phyloP scores from a whole-genome alignment of 768 basidiomycete species.

The Filobasidium floriforme region DNA sequence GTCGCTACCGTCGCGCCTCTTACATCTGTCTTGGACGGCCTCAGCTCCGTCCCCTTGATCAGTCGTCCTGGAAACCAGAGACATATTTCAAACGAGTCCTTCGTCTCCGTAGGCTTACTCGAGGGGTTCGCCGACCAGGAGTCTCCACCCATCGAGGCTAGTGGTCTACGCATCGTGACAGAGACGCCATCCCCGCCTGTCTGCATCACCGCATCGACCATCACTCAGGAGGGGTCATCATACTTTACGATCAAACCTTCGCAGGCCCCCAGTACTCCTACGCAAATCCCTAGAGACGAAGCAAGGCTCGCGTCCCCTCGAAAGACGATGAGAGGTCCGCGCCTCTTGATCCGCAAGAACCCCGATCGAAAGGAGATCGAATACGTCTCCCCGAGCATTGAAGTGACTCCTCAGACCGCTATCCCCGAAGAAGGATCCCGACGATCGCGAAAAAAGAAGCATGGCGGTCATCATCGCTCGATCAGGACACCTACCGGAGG shows the following conservation, averaged over 20 bases:
- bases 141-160: background rate
- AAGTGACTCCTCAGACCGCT: background rate
- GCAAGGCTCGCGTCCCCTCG: background rate
- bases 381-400: background rate
- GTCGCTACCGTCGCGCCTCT: too few species aligned
- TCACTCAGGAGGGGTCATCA: too few species aligned
- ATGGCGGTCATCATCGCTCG: background rate
- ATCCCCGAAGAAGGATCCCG: background rate
- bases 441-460: background rate
- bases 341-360: background rate
- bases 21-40: too few species aligned
- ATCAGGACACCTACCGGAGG: background rate
- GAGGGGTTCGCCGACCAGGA: too few species aligned
- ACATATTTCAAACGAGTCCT: too few species aligned
- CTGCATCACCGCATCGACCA: background rate
- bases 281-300: too few species aligned
- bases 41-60: too few species aligned
- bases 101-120: too few species aligned
- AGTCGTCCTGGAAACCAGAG: too few species aligned
- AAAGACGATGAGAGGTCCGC: background rate
- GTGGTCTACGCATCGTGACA: background rate
- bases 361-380: background rate
- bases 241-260: too few species aligned
- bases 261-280: too few species aligned
- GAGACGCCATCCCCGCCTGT: conserved; percentile 1